These are phyloP conservation scores for Malus hybrid DNA, from an alignment of 331 rosid species.

Conservation along the genomic window DNA sequence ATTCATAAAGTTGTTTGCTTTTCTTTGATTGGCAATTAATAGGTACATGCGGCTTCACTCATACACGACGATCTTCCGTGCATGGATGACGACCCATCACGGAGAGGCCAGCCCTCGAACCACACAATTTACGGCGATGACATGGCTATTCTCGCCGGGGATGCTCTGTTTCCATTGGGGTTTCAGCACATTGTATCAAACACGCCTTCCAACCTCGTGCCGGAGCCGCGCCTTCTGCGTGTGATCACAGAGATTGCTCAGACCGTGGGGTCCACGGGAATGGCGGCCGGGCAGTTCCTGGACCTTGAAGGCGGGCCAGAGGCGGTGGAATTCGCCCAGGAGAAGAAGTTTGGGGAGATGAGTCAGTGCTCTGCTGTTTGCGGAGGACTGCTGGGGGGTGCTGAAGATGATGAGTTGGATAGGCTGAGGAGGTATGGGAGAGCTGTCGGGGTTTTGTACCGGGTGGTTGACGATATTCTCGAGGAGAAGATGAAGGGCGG, in stretches of 20 bases:
- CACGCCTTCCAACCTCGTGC: slow-evolving; percentile 69
- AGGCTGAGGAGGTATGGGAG: slow-evolving; percentile 86
- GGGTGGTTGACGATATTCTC: slow-evolving; percentile 66
- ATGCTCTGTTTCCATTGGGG: slow-evolving; percentile 92
- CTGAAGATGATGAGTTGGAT: slow-evolving; percentile 68
- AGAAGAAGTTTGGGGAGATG: slow-evolving; percentile 93
- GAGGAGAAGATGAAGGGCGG: slow-evolving; percentile 30
- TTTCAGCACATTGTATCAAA: slow-evolving; percentile 85
- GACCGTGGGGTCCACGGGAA: slow-evolving; percentile 87
- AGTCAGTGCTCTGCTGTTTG: slow-evolving; percentile 90
- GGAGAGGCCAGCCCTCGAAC: slow-evolving; percentile 89
- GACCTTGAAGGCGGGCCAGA: slow-evolving; percentile 75
- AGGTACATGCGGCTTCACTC: slow-evolving; percentile 95
- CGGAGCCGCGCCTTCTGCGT: slow-evolving; percentile 58
- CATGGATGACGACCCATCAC: slow-evolving; percentile 85
- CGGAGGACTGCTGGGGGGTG: slow-evolving; percentile 86
- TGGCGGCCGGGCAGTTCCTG: slow-evolving; percentile 96
- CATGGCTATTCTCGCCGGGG: slow-evolving; percentile 95
- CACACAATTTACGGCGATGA: slow-evolving; percentile 71
- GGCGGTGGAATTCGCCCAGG: slow-evolving; percentile 65
- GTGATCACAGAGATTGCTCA: slow-evolving; percentile 87
- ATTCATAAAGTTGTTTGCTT: not conserved
- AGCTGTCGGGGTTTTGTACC: slow-evolving; percentile 80
- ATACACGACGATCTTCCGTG: slow-evolving; percentile 96
- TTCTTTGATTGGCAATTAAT: slow-evolving; percentile 3